These are phyloP conservation scores for Globisporangium echinulatum DNA, from an alignment of 352 stramenopile species.

Conservation along the genomic window DNA sequence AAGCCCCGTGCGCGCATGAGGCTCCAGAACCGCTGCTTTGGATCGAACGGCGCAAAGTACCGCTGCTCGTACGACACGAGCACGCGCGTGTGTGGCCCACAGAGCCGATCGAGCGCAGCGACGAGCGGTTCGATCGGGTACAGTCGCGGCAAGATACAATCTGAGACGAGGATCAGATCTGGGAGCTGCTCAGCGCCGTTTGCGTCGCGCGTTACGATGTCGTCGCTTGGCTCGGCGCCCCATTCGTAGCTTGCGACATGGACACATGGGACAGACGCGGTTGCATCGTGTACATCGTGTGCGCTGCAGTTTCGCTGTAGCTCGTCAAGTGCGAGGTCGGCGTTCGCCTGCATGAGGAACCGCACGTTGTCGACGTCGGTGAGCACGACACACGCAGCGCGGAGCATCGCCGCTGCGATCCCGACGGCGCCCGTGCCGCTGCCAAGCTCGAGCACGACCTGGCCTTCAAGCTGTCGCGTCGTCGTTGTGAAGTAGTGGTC, in stretches of 20 bases:
- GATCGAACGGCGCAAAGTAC: conserved; percentile 77
- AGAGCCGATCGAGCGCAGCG: conserved; percentile 76
- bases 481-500: conserved; percentile 35
- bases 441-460: conserved; percentile 87
- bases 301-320: conserved; percentile 6
- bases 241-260: conserved; percentile 88
- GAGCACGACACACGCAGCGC: conserved; percentile 73
- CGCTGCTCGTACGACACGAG: conserved; percentile 87
- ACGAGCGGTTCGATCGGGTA: conserved; percentile 95
- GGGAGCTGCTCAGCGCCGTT: conserved; percentile 17
- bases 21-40: conserved; percentile 72
- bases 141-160: conserved; percentile 94
- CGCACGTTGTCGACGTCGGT: conserved; percentile 89
- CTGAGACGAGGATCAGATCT: conserved; percentile 89
- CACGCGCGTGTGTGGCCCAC: conserved; percentile 35
- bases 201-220: conserved; percentile 17
- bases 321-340: conserved; percentile 28
- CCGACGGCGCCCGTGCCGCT: conserved; percentile 89
- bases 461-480: conserved; percentile 16
- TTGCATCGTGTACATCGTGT: background rate
- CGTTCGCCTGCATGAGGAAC: conserved; percentile 89
- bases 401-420: conserved; percentile 84
- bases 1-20: conserved; percentile 49
- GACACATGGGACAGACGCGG: conserved; percentile 25
- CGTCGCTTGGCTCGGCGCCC: conserved; percentile 42